Evolutionary conservation across 768 basidiomycete genomes (phyloP).

Genomic region (Ramaria sp.): DNA sequence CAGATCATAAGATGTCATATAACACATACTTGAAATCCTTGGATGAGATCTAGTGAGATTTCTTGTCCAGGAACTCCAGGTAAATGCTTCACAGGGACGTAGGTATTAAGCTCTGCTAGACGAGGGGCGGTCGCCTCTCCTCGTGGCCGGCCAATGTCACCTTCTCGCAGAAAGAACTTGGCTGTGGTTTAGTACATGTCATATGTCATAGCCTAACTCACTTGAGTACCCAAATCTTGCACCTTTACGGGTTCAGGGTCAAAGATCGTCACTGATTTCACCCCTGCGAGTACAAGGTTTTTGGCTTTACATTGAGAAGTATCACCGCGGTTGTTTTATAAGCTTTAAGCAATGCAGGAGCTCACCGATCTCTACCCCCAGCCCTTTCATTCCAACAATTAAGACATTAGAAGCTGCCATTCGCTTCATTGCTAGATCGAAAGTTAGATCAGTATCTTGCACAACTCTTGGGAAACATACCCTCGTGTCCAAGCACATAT

Average conservation of each 20-base stretch:
- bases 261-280: conserved; percentile 92
- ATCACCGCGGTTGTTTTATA: background rate
- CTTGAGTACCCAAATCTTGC: conserved; percentile 91
- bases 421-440: conserved; percentile 87
- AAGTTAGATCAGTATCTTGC: conserved; percentile 12
- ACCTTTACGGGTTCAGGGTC: conserved; percentile 83
- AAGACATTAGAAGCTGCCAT: conserved; percentile 96
- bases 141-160: conserved; percentile 80
- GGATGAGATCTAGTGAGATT: conserved; percentile 69
- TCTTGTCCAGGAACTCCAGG: conserved; percentile 66
- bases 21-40: conserved; percentile 74
- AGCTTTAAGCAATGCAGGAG: conserved; percentile 11
- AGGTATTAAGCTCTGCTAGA: conserved; percentile 87
- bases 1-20: background rate
- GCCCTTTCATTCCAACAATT: conserved; percentile 81
- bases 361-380: conserved; percentile 92
- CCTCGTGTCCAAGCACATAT: conserved; percentile 96
- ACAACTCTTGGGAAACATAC: conserved; percentile 26
- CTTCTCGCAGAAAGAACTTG: conserved; percentile 87
- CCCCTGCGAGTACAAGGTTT: conserved; percentile 89
- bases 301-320: conserved; percentile 48
- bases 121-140: conserved; percentile 81
- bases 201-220: conserved; percentile 23
- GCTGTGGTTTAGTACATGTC: background rate
- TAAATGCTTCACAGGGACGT: conserved; percentile 88